Evolutionary conservation across 345 rosid species (phyloP), one percentile per base, ranked within the genome.

Genomic region (Camelina sativa): DNA sequence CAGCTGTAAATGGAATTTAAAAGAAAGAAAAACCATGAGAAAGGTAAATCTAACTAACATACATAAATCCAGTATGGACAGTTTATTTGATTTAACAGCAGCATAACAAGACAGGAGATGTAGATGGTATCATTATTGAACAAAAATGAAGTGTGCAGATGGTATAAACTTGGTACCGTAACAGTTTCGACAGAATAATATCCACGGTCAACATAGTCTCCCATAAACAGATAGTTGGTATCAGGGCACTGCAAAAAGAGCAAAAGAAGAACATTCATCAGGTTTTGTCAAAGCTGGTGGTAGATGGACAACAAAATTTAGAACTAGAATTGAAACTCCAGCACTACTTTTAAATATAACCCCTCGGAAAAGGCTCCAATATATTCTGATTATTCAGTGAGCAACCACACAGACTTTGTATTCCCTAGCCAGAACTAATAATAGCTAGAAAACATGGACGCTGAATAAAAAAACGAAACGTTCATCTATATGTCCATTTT

Each of bases 121-220:
- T 69, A 35, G 16, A 60, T n/a, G n/a, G 13, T 6, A 34, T 11
- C 37, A 11, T 35, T 25, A 47, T 4, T 63, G 66, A 54, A 16
- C 41, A 37, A 35, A 56, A 53, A 63, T 38, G 16, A n/a, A 17
- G 65, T 56, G 8, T 38, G 62, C n/a, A 41, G 43, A 71, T 19
- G n/a, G 58, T 48, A 65, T 50, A 34, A 63, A 19, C 52, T 47
- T 76, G 76, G 65, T 86, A 90, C 97, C 76, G 98, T 89, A 55
- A 95, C 98, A 60, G 99, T 95, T 85, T 95, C 98, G 11, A 92
- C 98, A 77, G 99, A 95, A 81, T 95, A 92, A 84, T 90, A 95
- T 11, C 99, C 99, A 77, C 96, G 97, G 72, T 95, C 97, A 63
- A 95, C 98, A 65, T 95, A 95, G 81, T 95, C 99, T 76, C 99